These are phyloP conservation scores for Cyberlindnera maclurae DNA, from an alignment of 805 yeast species.

Conservation along the genomic window DNA sequence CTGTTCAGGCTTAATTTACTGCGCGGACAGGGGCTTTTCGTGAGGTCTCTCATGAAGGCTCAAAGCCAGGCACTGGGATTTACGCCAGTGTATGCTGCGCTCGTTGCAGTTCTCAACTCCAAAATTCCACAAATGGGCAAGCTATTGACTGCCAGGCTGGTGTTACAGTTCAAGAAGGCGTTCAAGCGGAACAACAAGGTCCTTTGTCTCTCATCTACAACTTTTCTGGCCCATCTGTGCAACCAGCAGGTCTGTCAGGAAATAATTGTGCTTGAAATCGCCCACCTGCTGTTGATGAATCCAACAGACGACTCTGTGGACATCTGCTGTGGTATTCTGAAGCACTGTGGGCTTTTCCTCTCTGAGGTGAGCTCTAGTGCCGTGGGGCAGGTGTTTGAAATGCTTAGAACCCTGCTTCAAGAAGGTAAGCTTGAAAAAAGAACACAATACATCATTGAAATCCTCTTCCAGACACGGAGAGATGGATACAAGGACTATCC, in stretches of 20 bases:
- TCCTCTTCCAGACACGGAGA: conserved; percentile 43
- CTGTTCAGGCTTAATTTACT: conserved; percentile 52
- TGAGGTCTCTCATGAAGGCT: conserved; percentile 48
- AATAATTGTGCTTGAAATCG: conserved; percentile 43
- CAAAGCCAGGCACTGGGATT: conserved; percentile 35
- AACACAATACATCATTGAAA: conserved; percentile 41
- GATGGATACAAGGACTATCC: conserved; percentile 34
- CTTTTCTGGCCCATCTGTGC: conserved; percentile 55
- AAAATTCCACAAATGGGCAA: conserved; percentile 66
- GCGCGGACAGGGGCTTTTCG: conserved; percentile 55
- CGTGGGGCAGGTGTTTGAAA: conserved; percentile 45
- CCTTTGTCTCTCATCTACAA: conserved; percentile 34
- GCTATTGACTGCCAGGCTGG: conserved; percentile 42
- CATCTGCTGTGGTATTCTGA: conserved; percentile 43
- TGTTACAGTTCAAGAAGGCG: conserved; percentile 50
- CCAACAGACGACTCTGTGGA: conserved; percentile 52
- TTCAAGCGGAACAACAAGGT: conserved; percentile 40
- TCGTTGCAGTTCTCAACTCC: conserved; percentile 55
- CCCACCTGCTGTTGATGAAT: conserved; percentile 38
- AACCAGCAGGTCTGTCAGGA: conserved; percentile 57
- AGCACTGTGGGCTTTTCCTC: conserved; percentile 46
- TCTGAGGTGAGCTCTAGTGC: conserved; percentile 37
- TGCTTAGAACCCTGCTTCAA: conserved; percentile 53
- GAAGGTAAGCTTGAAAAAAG: conserved; percentile 40
- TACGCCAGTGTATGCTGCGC: conserved; percentile 47